Conservation (phyloP, 192 early-diverging fungal species). For the Helicostylum pulchrum region DNA sequence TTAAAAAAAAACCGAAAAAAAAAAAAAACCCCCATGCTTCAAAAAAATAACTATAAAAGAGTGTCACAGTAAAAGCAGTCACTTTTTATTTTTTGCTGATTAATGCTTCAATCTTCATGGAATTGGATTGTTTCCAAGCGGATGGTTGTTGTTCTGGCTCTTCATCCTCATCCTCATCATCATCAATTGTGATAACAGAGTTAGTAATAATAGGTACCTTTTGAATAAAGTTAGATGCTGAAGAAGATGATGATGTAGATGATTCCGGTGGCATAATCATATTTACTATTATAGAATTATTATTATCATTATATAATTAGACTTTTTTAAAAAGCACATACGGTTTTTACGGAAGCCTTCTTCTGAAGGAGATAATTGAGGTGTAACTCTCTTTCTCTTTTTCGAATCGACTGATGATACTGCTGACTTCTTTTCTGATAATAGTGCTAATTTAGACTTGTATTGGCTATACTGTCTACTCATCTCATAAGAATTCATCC, state of each 20-base stretch:
- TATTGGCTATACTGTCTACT: slow-evolving; percentile 50
- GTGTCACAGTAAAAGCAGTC: not conserved
- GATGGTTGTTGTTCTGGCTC: not conserved
- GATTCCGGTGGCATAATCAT: no score
- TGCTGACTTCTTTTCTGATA: not conserved
- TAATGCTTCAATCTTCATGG: slow-evolving; percentile 29
- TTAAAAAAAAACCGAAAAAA: not conserved
- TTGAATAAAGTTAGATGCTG: not conserved
- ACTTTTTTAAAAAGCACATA: not conserved
- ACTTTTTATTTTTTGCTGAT: slow-evolving; percentile 10
- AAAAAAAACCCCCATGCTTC: not conserved
- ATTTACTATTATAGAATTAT: not conserved
- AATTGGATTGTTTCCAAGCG: slow-evolving; percentile 6
- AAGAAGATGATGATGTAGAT: no score
- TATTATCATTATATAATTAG: no score
- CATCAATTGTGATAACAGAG: not conserved
- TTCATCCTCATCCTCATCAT: not conserved
- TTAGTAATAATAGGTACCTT: not conserved
- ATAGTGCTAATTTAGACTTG: slow-evolving; percentile 22
- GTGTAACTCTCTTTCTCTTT: slow-evolving; percentile 10
- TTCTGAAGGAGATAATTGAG: not conserved
- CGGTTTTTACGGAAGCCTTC: slow-evolving; percentile 7
- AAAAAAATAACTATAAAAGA: not conserved
- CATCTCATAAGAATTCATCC: slow-evolving; percentile 57
- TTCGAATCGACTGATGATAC: not conserved